A percentile compares a stretch with the other conserved stretches of the same genome.
These are phyloP conservation scores for Prunus campanulata DNA, from an alignment of 306 rosid genomes.

Conservation along the genomic window DNA sequence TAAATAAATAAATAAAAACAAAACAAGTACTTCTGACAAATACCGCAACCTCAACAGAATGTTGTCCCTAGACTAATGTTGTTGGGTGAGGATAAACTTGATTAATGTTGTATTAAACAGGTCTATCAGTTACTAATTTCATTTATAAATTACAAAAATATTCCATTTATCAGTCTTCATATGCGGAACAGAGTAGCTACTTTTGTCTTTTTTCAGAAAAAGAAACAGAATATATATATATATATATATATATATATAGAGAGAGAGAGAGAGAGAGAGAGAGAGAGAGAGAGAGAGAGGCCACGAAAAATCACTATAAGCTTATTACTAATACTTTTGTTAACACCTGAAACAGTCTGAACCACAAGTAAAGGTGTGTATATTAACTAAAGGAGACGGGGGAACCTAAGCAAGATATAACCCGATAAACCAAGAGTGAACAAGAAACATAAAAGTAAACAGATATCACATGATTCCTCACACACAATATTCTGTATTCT, in stretches of 20 bases:
- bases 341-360: not conserved
- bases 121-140: not conserved
- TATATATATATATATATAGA: too few species aligned
- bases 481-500: not conserved
- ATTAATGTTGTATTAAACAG: not conserved
- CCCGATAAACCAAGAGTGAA: not conserved
- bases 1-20: not conserved
- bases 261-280: not conserved
- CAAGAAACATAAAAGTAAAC: not conserved
- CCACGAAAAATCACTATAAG: not conserved
- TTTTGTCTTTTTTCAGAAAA: not conserved
- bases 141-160: not conserved
- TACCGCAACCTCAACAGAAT: not conserved
- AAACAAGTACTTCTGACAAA: not conserved
- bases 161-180: not conserved
- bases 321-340: not conserved
- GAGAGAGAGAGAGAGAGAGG: not conserved
- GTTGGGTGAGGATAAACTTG: not conserved
- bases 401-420: not conserved
- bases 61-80: not conserved
- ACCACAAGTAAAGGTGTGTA: not conserved
- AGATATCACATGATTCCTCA: not conserved
- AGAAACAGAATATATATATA: too few species aligned
- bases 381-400: not conserved
- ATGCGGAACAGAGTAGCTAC: not conserved